These are phyloP conservation scores for Ocimum tenuiflorum DNA, from an alignment of 257 asterid genomes.

Conservation along the genomic window DNA sequence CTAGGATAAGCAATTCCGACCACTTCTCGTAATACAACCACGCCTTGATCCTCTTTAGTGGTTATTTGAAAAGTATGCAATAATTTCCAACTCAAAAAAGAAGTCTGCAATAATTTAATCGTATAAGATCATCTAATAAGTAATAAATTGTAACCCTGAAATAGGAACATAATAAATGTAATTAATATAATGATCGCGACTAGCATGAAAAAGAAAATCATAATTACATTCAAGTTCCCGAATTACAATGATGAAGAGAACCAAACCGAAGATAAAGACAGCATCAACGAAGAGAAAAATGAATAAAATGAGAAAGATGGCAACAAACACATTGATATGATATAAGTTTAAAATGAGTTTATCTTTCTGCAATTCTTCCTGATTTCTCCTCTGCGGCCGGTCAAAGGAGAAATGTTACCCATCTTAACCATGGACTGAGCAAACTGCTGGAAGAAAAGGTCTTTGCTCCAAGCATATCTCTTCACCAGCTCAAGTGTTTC, in stretches of 20 bases:
- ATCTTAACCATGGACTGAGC: conserved; percentile 75
- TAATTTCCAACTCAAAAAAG: too few species aligned
- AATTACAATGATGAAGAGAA: background rate
- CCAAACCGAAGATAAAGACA: background rate
- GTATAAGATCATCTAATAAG: too few species aligned
- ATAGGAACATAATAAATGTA: too few species aligned
- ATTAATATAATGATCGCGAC: too few species aligned
- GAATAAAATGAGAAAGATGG: background rate
- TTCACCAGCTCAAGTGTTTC: conserved; percentile 57
- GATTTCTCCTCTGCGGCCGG: conserved; percentile 67
- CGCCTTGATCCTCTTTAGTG: too few species aligned
- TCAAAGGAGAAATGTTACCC: conserved; percentile 81
- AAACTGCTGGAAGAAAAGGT: conserved; percentile 67
- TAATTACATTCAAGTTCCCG: background rate
- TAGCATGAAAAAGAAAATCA: too few species aligned
- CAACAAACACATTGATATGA: background rate
- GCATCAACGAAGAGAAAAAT: background rate
- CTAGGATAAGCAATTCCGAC: too few species aligned
- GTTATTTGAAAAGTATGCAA: too few species aligned
- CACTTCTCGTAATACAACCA: too few species aligned
- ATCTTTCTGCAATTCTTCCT: conserved; percentile 68
- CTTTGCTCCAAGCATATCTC: conserved; percentile 49
- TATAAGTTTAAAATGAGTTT: conserved; percentile 21
- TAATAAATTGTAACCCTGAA: too few species aligned
- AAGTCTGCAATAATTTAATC: too few species aligned